These are phyloP conservation scores for Wickerhamomyces bisporus DNA, from an alignment of 805 yeast genomes.

Conservation along the genomic window DNA sequence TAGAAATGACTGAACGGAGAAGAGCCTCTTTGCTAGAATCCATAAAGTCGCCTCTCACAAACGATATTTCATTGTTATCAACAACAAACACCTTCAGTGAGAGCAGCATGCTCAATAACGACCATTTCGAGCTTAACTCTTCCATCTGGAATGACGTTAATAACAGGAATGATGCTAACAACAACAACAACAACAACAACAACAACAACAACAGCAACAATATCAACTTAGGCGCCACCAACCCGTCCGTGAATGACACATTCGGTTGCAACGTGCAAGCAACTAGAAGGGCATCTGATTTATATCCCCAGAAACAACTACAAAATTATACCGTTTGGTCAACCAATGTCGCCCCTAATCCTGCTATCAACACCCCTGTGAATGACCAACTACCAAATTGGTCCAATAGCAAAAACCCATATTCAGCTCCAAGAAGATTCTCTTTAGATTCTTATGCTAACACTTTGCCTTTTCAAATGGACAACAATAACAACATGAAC, in stretches of 20 bases:
- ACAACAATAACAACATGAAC: background rate
- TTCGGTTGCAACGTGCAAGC: constrained; percentile 1
- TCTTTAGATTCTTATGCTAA: constrained; percentile 9
- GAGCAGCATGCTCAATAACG: constrained; percentile 5
- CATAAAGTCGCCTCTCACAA: constrained; percentile 10
- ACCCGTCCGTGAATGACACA: too few species aligned
- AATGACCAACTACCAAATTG: too few species aligned
- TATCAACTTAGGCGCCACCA: constrained; percentile 1
- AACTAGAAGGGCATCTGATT: constrained; percentile 13
- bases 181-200: background rate
- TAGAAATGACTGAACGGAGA: constrained; percentile 9
- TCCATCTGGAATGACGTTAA: constrained; percentile 7
- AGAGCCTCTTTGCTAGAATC: constrained; percentile 10
- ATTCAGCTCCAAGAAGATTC: background rate
- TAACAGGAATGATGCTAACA: too few species aligned
- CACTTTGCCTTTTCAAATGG: background rate
- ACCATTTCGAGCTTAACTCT: constrained; percentile 14
- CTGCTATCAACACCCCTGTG: too few species aligned
- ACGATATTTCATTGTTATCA: constrained; percentile 1
- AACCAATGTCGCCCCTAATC: too few species aligned
- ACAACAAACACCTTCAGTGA: background rate
- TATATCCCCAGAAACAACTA: constrained; percentile 3
- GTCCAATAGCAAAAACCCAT: background rate
- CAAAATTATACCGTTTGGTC: constrained; percentile 3
- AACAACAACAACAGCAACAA: constrained; percentile 2